phyloP scores from a whole-genome alignment of 106 monocot genomes.

The Phalaenopsis equestris region DNA sequence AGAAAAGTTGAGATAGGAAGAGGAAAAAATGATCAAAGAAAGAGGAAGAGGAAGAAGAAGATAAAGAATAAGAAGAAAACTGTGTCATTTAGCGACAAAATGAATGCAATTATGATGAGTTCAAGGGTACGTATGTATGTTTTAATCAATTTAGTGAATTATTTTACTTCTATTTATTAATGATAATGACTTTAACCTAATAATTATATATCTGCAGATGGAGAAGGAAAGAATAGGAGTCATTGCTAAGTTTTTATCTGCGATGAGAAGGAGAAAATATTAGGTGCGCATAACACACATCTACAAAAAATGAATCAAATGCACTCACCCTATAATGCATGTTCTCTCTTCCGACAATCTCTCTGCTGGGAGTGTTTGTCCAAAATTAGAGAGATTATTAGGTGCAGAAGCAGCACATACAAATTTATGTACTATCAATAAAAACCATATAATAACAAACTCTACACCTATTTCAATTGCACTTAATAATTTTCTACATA shows the following conservation, averaged over 20 bases:
- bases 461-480: too few relatives aligned
- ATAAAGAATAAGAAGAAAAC: not conserved
- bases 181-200: not conserved
- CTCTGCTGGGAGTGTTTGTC: too few relatives aligned
- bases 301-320: too few relatives aligned
- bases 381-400: too few relatives aligned
- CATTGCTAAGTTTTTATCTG: not conserved
- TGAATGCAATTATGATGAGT: conserved; percentile 8
- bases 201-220: not conserved
- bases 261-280: not conserved
- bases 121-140: not conserved
- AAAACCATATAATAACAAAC: too few relatives aligned
- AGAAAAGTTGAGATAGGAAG: not conserved
- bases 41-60: not conserved
- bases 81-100: not conserved
- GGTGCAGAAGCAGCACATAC: too few relatives aligned
- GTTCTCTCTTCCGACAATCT: too few relatives aligned
- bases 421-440: too few relatives aligned
- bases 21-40: not conserved
- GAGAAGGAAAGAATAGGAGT: conserved; percentile 8
- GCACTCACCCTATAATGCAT: too few relatives aligned
- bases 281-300: too few relatives aligned
- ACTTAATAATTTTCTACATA: too few relatives aligned
- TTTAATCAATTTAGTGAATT: not conserved
- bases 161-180: not conserved